These are phyloP conservation scores for Pseudopithomyces maydicus DNA, from an alignment of 2,329 filamentous ascomycete species.

Conservation along the genomic window DNA sequence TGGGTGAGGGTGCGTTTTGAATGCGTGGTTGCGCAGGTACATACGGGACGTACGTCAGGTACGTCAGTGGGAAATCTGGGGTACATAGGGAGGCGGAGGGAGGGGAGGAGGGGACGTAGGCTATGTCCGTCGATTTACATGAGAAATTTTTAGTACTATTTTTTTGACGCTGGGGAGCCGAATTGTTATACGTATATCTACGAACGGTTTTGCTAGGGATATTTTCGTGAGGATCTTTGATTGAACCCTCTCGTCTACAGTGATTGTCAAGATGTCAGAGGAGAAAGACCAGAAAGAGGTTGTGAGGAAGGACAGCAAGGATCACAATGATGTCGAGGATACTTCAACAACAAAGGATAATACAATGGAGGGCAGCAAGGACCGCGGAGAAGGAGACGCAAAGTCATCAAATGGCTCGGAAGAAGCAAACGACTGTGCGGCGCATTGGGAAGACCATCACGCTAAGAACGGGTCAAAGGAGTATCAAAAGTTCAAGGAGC, in stretches of 20 bases:
- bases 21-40: slow-evolving; percentile 15
- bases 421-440: slow-evolving; percentile 34
- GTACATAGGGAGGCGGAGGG: slow-evolving; percentile 15
- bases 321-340: slow-evolving; percentile 54
- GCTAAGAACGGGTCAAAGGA: slow-evolving; percentile 29
- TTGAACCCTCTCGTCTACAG: neutral
- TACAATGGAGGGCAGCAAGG: slow-evolving; percentile 44
- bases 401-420: slow-evolving; percentile 19
- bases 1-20: slow-evolving; percentile 3
- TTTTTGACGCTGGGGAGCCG: neutral
- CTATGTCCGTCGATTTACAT: neutral
- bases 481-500: slow-evolving; percentile 35
- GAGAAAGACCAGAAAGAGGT: slow-evolving; percentile 54
- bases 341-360: slow-evolving; percentile 49
- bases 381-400: slow-evolving; percentile 17
- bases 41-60: neutral
- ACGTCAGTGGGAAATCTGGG: slow-evolving; percentile 21
- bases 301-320: slow-evolving; percentile 53
- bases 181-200: neutral
- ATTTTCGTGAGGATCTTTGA: neutral
- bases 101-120: no score
- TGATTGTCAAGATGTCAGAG: slow-evolving; percentile 45
- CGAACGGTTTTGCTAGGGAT: no score
- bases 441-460: slow-evolving; percentile 39
- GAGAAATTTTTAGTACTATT: neutral